Evolutionary conservation across 192 early-diverging fungal species (phyloP).

Genomic region (Geranomyces variabilis): DNA sequence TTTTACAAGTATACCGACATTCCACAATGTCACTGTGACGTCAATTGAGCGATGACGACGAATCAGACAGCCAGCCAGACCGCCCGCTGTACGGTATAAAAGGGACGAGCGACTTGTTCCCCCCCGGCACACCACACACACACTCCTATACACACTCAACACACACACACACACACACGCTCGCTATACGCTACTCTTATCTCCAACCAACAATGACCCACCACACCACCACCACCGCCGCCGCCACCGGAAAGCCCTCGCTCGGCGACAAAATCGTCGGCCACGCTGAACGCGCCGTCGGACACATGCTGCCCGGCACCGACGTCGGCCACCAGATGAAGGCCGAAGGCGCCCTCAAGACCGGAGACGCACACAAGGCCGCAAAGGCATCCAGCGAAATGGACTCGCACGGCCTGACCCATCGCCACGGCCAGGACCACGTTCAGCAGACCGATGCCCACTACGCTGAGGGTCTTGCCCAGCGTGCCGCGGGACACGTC

Average conservation of each 20-base stretch:
- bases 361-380: conserved; percentile 16
- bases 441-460: neutral
- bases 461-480: neutral
- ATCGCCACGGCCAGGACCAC: neutral
- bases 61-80: too few relatives aligned
- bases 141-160: neutral
- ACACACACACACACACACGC: neutral
- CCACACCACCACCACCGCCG: conserved; percentile 7
- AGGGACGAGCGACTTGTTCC: too few relatives aligned
- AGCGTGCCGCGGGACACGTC: conserved; percentile 19
- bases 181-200: neutral
- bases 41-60: too few relatives aligned
- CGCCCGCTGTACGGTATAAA: too few relatives aligned
- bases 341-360: conserved; percentile 30
- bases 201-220: neutral
- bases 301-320: conserved; percentile 35
- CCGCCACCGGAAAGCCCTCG: conserved; percentile 6
- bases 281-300: conserved; percentile 16
- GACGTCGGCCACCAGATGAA: conserved; percentile 33
- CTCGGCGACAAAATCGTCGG: conserved; percentile 16
- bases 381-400: conserved; percentile 16
- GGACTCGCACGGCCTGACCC: conserved; percentile 19
- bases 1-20: too few relatives aligned
- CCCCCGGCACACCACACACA: neutral
- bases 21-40: too few relatives aligned